Conservation (phyloP, 352 stramenopile genomes). For the Thalassiosira livingstoniorum region DNA sequence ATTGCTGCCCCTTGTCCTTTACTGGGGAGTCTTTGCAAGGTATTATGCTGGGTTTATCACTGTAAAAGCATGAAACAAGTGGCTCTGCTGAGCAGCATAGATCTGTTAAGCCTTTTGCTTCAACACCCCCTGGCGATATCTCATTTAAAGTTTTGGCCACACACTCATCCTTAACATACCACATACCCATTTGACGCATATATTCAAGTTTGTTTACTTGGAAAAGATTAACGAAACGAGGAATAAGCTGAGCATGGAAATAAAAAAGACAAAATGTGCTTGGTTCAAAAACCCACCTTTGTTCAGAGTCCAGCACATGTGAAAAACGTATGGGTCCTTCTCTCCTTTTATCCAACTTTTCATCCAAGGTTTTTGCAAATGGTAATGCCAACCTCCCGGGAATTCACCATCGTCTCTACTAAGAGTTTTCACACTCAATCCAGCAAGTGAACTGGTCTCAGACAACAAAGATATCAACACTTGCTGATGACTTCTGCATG, state of each 20-base stretch:
- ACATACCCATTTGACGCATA: slow-evolving; percentile 84
- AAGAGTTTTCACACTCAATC: slow-evolving; percentile 82
- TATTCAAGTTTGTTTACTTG: slow-evolving; percentile 85
- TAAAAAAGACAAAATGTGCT: too few species aligned
- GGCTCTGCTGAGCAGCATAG: slow-evolving; percentile 69
- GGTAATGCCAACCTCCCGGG: slow-evolving; percentile 77
- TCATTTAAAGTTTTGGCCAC: slow-evolving; percentile 48
- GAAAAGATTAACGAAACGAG: too few species aligned
- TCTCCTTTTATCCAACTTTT: slow-evolving; percentile 61
- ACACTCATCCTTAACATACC: slow-evolving; percentile 79
- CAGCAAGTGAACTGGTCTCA: slow-evolving; percentile 76
- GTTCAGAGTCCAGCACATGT: slow-evolving; percentile 87
- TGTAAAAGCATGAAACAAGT: slow-evolving; percentile 69
- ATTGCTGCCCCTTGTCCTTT: slow-evolving; percentile 62
- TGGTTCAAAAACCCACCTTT: too few species aligned
- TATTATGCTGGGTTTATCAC: slow-evolving; percentile 80
- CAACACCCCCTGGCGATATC: slow-evolving; percentile 25
- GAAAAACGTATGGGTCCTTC: slow-evolving; percentile 75
- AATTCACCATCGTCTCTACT: slow-evolving; percentile 73
- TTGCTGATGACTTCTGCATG: slow-evolving; percentile 79
- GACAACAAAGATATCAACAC: slow-evolving; percentile 73
- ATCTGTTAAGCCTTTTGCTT: slow-evolving; percentile 4
- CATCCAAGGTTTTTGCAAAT: slow-evolving; percentile 73
- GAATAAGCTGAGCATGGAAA: too few species aligned
- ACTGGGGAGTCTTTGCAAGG: slow-evolving; percentile 72